Percentiles rank a stretch among this genome's conserved stretches.
phyloP scores from a whole-genome alignment of 2,329 filamentous ascomycete genomes.

The Aspergillus pseudoviridinutans region DNA sequence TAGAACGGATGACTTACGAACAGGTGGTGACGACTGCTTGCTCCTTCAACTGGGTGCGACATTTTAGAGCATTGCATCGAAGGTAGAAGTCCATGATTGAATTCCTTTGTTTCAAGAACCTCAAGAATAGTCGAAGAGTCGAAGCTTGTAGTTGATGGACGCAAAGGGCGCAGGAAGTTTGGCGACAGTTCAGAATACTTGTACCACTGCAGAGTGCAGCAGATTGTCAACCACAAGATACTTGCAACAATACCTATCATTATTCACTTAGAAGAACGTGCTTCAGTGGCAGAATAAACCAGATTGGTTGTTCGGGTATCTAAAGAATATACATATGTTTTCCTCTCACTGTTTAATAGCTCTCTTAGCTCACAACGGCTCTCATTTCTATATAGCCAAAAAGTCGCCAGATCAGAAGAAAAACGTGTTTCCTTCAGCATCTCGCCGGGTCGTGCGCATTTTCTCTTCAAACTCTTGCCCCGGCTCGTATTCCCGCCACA shows the following conservation, averaged over 20 bases:
- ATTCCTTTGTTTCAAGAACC: background rate
- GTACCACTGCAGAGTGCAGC: background rate
- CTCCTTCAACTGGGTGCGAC: slow-evolving; percentile 64
- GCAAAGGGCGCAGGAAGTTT: slow-evolving; percentile 3
- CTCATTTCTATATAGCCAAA: slow-evolving; percentile 8
- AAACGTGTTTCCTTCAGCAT: slow-evolving; percentile 86
- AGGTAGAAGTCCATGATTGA: slow-evolving; percentile 67
- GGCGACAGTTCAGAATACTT: background rate
- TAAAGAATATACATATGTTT: slow-evolving; percentile 11
- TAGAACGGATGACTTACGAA: slow-evolving; percentile 53
- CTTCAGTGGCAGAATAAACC: background rate
- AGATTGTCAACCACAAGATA: background rate
- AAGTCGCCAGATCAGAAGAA: slow-evolving; percentile 57
- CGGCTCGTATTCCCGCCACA: slow-evolving; percentile 93
- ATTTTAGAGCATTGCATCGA: slow-evolving; percentile 76
- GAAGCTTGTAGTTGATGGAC: background rate
- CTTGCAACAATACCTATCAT: background rate
- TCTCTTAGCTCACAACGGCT: slow-evolving; percentile 1
- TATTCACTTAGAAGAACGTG: slow-evolving; percentile 1
- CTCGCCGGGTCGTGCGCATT: slow-evolving; percentile 71
- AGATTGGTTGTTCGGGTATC: background rate
- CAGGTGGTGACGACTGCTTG: slow-evolving; percentile 84
- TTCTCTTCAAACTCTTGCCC: slow-evolving; percentile 66
- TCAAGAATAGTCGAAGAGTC: background rate
- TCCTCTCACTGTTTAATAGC: slow-evolving; percentile 5